Base-by-base conservation (phyloP, 2,329 filamentous ascomycete genomes). In the Lithohypha guttulata region DNA sequence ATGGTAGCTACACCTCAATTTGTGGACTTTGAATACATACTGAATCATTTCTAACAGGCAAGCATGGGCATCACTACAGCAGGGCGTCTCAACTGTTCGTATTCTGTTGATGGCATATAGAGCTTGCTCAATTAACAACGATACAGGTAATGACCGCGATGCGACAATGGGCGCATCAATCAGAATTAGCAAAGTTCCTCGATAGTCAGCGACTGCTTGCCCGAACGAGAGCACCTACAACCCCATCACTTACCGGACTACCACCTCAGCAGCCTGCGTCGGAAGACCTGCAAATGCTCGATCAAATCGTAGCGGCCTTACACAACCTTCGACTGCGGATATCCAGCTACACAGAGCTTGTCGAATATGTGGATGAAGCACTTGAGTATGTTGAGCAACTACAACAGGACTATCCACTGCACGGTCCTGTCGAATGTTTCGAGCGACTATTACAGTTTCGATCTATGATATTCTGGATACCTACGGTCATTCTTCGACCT, bases 391-490 rank as follows among this genome's bases (percentile, higher is more conserved):
- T 86, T 47, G 78, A 81, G 60, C 73, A 78, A 28, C 71, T 83
- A 42, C 77, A 77, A 54, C 77, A 81, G 57, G 77, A 84, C 48
- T 76, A 77, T 55, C 76, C 79, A 3, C 71, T 72, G 9, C 71
- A 81, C 47, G 76, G 78, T 17, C 77, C 86, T 17, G 80, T 84
- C 47, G 79, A 93, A 56, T 84, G 93, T 55, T 96, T 95, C 57
- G 81, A 86, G 54, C 82, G 87, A 48, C 75, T 96, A 8, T 87
- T 93, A 48, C 80, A 84, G 7, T 72, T 98, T 43, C 75, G 87
- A 40, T 83, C 84, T 51, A 95, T 89, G 86, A 74, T 96, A 11
- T 94, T 96, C 63, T 96, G 89, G 86, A 76, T 94, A 40, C 91
- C 91, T 1, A 79, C 94, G 22, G 77, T 79, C 49, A 81, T 87